Conservation (phyloP, 1,284 basidiomycete genomes). For the Jaminaea rosea region DNA sequence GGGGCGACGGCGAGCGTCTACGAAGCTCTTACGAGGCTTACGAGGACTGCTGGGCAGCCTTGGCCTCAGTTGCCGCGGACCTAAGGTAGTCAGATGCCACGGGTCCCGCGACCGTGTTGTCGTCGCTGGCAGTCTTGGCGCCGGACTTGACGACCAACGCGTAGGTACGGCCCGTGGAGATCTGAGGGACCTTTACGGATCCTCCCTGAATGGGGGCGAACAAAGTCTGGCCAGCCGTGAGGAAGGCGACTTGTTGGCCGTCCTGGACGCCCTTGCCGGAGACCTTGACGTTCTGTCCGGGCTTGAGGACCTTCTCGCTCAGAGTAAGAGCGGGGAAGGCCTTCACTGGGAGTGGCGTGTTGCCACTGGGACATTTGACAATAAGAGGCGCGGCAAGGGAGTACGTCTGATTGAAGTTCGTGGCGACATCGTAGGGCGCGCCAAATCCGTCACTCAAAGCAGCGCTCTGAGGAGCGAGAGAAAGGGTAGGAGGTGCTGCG, state of each 20-base stretch:
- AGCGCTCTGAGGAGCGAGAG: too few species aligned
- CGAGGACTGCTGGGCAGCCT: too few species aligned
- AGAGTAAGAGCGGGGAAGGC: slow-evolving; percentile 51
- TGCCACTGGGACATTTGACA: slow-evolving; percentile 52
- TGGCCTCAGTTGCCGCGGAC: too few species aligned
- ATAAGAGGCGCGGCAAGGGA: slow-evolving; percentile 49
- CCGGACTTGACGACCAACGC: slow-evolving; percentile 46
- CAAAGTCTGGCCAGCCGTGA: slow-evolving; percentile 48
- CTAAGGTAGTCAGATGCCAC: slow-evolving; percentile 48
- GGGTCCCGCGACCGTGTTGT: slow-evolving; percentile 52
- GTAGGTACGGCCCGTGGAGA: slow-evolving; percentile 49
- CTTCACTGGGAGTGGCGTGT: slow-evolving; percentile 50
- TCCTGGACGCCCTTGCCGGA: slow-evolving; percentile 37
- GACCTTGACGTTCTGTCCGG: slow-evolving; percentile 42
- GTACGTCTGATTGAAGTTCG: slow-evolving; percentile 48
- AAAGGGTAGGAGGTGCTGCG: too few species aligned
- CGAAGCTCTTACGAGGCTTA: too few species aligned
- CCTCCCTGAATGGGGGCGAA: slow-evolving; percentile 30
- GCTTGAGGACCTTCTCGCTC: slow-evolving; percentile 23
- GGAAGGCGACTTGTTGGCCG: slow-evolving; percentile 48
- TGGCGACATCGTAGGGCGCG: slow-evolving; percentile 52
- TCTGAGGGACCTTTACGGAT: slow-evolving; percentile 47
- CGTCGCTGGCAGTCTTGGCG: slow-evolving; percentile 47
- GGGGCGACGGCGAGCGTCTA: too few species aligned
- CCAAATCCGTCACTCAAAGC: slow-evolving; percentile 25